These are phyloP conservation scores for Bryoerythrophyllum caledonicum DNA, from an alignment of 225 moss, liverwort and hornwort genomes.

Conservation along the genomic window DNA sequence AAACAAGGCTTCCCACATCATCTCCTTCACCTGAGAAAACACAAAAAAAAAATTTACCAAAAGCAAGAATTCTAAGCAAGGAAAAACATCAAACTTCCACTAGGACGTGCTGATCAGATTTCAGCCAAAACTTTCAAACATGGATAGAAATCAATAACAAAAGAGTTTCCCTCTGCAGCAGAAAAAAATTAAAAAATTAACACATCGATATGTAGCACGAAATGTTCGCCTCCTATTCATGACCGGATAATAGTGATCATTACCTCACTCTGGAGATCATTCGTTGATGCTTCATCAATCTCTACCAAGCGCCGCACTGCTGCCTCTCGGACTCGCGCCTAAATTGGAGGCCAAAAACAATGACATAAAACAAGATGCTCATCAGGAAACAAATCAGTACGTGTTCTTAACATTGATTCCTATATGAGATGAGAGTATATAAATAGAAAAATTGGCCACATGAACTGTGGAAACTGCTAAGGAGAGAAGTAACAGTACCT, in stretches of 20 bases:
- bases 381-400: constrained; percentile 1
- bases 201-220: not conserved
- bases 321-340: constrained; percentile 80
- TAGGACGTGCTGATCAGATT: constrained; percentile 3
- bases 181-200: not conserved
- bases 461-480: constrained; percentile 11
- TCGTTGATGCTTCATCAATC: constrained; percentile 47
- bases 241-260: not conserved
- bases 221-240: constrained; percentile 4
- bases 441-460: constrained; percentile 7
- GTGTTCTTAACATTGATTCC: not conserved
- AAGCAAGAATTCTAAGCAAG: not conserved
- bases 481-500: constrained; percentile 44
- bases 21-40: constrained; percentile 49
- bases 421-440: not conserved
- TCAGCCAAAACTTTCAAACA: not conserved
- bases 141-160: not conserved
- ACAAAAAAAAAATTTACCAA: constrained; percentile 22
- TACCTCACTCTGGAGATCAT: constrained; percentile 42
- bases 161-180: not conserved
- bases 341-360: constrained; percentile 9
- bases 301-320: constrained; percentile 72
- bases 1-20: constrained; percentile 73
- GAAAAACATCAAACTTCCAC: not conserved
- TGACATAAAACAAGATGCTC: not conserved